Base-by-base conservation (phyloP, 225 moss, liverwort and hornwort genomes). In the Physcomitrellopsis africana region DNA sequence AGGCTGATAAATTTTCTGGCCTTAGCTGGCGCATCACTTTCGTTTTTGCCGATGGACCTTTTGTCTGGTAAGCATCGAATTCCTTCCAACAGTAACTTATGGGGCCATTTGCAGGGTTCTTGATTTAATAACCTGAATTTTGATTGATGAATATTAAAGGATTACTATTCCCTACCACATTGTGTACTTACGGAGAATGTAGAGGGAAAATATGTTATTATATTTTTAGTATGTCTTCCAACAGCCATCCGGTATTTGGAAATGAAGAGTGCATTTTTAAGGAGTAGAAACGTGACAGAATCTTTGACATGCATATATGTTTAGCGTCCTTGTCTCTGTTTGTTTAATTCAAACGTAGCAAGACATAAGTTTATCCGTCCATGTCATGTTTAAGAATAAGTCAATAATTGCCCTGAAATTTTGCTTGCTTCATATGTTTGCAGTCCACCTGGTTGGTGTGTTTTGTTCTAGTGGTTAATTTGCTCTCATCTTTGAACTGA, bases 1-100 rank as follows among this genome's bases (percentile, higher is more conserved):
- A 85, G 88, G 82, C 72, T 88, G 76, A 85, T 88, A 73, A 74
- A 82, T 43, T 47, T 88, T 78, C 80, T 88, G 80, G 88, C 85
- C 59, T 73, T 88, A 44, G 78, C 85, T 76, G 87, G 85, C 55
- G 69, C 85, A 65, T 82, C 87, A 76, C 80, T 72, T 80, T 80
- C 87, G 24, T 72, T 78, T 43, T 80, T 88, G 80, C 87, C 85
- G 48, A 64, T 82, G 80, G 85, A 85, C 73, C 70, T 80, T 75
- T 42, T 79, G 72, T 76, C 80, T 80, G 88, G 88, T 88, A 61
- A 62, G 85, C 66, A 60, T 12, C 73, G 24, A 70, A 53, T 26
- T 63, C 26, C 49, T 49, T 26, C 57, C 13, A 52, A 64, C 51
- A 78, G 29, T 67, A 13, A 69, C 42, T 69, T 24, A 3, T 9